Conservation (phyloP, 2,329 filamentous ascomycete species). For the Alternaria postmessia region DNA sequence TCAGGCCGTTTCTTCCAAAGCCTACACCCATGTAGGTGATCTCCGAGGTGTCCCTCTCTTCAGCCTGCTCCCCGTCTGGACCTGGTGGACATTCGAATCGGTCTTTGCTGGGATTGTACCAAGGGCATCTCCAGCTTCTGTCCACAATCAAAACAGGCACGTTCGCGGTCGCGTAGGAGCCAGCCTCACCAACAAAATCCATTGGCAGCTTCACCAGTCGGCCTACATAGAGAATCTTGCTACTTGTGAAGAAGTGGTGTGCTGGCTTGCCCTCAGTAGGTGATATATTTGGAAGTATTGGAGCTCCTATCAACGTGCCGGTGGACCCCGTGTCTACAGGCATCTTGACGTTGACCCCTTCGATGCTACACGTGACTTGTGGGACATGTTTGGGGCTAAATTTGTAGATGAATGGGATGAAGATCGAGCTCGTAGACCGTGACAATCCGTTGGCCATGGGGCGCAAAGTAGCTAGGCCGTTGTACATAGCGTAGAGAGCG, state of each 20-base stretch:
- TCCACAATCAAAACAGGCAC: conserved; percentile 46
- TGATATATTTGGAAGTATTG: conserved; percentile 39
- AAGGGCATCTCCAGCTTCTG: conserved; percentile 44
- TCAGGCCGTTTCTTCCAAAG: conserved; percentile 43
- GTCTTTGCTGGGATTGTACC: conserved; percentile 44
- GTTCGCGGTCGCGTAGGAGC: conserved; percentile 31
- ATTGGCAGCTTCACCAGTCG: conserved; percentile 41
- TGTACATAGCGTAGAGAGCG: conserved; percentile 15
- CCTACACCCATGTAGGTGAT: conserved; percentile 51
- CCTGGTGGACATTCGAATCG: conserved; percentile 40
- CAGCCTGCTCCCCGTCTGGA: conserved; percentile 35
- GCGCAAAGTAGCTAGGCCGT: conserved; percentile 20
- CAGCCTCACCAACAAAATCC: conserved; percentile 34
- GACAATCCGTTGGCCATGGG: conserved; percentile 16
- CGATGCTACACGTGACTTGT: conserved; percentile 39
- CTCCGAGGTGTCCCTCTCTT: conserved; percentile 33
- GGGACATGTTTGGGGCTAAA: conserved; percentile 38
- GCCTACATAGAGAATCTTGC: conserved; percentile 45
- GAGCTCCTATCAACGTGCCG: conserved; percentile 45
- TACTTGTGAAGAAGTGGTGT: conserved; percentile 47
- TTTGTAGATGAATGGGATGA: conserved; percentile 43
- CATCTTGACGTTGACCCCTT: conserved; percentile 39
- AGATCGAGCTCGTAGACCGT: conserved; percentile 37
- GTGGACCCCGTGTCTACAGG: conserved; percentile 49
- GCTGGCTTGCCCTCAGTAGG: conserved; percentile 34